Conservation (phyloP, 2,329 filamentous ascomycete genomes). For the Drechslera avenae region DNA sequence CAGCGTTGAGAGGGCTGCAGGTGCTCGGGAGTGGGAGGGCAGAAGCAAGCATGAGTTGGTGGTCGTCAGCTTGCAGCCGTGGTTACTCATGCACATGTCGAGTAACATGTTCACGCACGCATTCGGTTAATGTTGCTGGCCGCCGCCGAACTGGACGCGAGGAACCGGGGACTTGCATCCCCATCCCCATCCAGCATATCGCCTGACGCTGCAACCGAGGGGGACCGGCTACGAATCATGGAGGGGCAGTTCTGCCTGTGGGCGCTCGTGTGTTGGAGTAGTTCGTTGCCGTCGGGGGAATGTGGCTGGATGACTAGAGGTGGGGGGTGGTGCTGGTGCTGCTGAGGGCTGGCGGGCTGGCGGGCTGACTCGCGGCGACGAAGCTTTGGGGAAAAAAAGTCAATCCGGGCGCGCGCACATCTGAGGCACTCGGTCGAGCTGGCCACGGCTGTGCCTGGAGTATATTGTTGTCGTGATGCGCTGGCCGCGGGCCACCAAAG, state of each 20-base stretch:
- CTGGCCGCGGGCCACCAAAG: too few relatives aligned
- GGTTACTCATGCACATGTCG: slow-evolving; percentile 36
- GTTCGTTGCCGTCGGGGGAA: slow-evolving; percentile 14
- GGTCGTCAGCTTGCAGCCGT: slow-evolving; percentile 25
- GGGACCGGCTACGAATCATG: slow-evolving; percentile 15
- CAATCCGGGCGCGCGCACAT: too few relatives aligned
- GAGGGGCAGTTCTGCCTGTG: slow-evolving; percentile 14
- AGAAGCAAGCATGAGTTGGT: slow-evolving; percentile 23
- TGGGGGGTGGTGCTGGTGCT: too few relatives aligned
- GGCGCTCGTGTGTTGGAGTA: slow-evolving; percentile 17
- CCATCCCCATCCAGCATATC: slow-evolving; percentile 20
- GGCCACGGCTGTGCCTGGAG: too few relatives aligned
- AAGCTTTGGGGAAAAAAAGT: too few relatives aligned
- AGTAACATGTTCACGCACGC: slow-evolving; percentile 28
- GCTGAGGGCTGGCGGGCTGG: too few relatives aligned
- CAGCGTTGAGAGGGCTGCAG: slow-evolving; percentile 26
- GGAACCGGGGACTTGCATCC: slow-evolving; percentile 29
- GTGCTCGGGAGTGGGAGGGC: slow-evolving; percentile 11
- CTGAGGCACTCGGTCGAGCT: too few relatives aligned
- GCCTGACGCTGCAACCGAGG: slow-evolving; percentile 22
- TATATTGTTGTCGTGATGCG: too few relatives aligned
- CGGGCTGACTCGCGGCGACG: too few relatives aligned
- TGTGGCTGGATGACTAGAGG: slow-evolving; percentile 1
- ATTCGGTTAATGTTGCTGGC: slow-evolving; percentile 33
- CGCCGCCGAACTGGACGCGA: slow-evolving; percentile 32